These are phyloP conservation scores for Globisporangium megalacanthum DNA, from an alignment of 352 stramenopile genomes.

Conservation along the genomic window DNA sequence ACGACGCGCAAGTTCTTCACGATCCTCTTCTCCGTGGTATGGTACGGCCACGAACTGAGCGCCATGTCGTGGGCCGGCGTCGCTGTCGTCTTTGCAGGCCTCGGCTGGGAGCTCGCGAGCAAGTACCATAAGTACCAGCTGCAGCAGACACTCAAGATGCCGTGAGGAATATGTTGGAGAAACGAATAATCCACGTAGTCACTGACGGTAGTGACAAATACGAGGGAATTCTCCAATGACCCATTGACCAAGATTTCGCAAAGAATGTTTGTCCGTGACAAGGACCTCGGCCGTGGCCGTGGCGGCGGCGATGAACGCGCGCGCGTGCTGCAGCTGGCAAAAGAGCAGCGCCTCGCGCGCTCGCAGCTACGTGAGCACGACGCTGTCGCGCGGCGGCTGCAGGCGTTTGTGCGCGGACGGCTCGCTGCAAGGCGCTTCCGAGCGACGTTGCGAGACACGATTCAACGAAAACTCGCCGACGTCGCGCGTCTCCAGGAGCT, in stretches of 20 bases:
- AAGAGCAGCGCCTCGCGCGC: conserved; percentile 35
- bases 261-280: neutral
- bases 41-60: conserved; percentile 93
- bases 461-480: conserved; percentile 52
- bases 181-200: no score
- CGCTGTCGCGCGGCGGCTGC: conserved; percentile 22
- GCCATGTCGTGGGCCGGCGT: conserved; percentile 90
- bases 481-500: conserved; percentile 46
- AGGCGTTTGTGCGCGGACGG: conserved; percentile 41
- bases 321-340: conserved; percentile 51
- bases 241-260: neutral
- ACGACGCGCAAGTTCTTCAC: conserved; percentile 99
- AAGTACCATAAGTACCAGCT: conserved; percentile 87
- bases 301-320: neutral
- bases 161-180: conserved; percentile 7
- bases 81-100: conserved; percentile 88
- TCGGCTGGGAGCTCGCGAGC: conserved; percentile 79
- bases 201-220: no score
- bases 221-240: neutral
- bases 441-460: conserved; percentile 19
- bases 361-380: conserved; percentile 34
- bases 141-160: conserved; percentile 39
- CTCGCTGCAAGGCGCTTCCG: conserved; percentile 16
- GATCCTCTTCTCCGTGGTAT: conserved; percentile 96
- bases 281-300: neutral